Evolutionary conservation across 2,329 filamentous ascomycete species (phyloP), one percentile per base, ranked within the genome.

Genomic region (Metarhizium robertsii): DNA sequence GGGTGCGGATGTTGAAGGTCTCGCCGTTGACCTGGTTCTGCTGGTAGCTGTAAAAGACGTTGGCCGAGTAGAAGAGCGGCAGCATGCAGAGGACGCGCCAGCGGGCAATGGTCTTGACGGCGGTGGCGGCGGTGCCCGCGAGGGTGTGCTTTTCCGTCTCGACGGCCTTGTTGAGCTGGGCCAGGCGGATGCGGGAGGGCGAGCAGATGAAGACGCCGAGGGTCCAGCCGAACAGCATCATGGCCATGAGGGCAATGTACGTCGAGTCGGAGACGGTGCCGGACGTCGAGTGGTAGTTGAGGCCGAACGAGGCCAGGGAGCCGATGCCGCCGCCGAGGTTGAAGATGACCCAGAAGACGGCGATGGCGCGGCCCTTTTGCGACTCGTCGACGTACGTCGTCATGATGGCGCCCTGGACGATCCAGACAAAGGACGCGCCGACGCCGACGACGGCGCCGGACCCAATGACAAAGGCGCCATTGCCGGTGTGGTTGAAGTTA

Each of bases 11-110:
- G 62, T 79, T 76, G 68, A 81, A 82, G 40, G 74, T 75, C 59
- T 72, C 68, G 25, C 75, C 76, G 65, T 81, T 82, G 65, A 80
- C 76, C 57, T 73, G 68, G 64, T 80, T 79, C 58, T 79, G 77
- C 62, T 81, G 78, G 62, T 81, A 81, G 48, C 75, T 77, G 66
- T 80, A 80, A 62, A 80, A 80, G 53, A 77, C 70, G 61, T 80
- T 80, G 59, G 78, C 76, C 25, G 71, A 75, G 67, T 79, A 79
- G 69, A 80, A 80, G 54, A 80, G 68, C 2, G 78, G 78, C 34
- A 80, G 65, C 66, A 79, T 72, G 59, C 69, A 75, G 7, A 73
- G 61, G 0, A 79, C 72, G 25, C 73, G 69, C 75, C 75, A 76
- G 52, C 74, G 69, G 56, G 65, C 67, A 42, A 76, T 61, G 2